phyloP scores from a whole-genome alignment of 2,329 filamentous ascomycete species.

The Pseudogymnoascus sp. region DNA sequence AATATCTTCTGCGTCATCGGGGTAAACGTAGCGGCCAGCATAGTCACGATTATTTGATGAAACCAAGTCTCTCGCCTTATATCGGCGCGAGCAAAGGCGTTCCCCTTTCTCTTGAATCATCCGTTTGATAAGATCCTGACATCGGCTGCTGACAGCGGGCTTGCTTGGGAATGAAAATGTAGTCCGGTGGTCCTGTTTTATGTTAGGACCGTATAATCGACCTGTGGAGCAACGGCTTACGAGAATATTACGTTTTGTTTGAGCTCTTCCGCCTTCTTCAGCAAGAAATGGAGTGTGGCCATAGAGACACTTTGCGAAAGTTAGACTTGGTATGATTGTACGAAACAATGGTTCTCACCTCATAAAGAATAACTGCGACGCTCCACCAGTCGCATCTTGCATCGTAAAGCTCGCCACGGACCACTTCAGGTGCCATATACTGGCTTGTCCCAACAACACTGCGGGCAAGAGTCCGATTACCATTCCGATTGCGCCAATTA shows the following conservation, averaged over 20 bases:
- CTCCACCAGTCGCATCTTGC: constrained; percentile 97
- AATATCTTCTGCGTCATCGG: constrained; percentile 81
- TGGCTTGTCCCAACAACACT: constrained; percentile 93
- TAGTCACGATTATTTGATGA: constrained; percentile 27
- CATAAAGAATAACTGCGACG: constrained; percentile 86
- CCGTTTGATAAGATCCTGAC: constrained; percentile 65
- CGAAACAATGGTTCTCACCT: constrained; percentile 38
- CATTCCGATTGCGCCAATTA: constrained; percentile 59
- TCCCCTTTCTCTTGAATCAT: constrained; percentile 66
- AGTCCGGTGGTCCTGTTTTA: constrained; percentile 55
- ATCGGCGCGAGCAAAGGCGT: constrained; percentile 68
- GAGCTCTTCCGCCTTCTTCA: constrained; percentile 61
- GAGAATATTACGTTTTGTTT: constrained; percentile 80
- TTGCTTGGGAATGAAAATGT: constrained; percentile 63
- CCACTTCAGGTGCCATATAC: constrained; percentile 96
- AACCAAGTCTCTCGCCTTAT: constrained; percentile 55
- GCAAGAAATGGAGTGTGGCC: constrained; percentile 84
- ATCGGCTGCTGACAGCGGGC: constrained; percentile 57
- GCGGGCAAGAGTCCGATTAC: constrained; percentile 64
- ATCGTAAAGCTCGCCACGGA: constrained; percentile 74
- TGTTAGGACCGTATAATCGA: constrained; percentile 14
- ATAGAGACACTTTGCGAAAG: constrained; percentile 60
- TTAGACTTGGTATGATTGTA: not conserved
- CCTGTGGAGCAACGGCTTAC: constrained; percentile 36
- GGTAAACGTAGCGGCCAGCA: constrained; percentile 60